Base-by-base conservation (phyloP, 2,329 filamentous ascomycete species). In the Hypomyces rosellus region DNA sequence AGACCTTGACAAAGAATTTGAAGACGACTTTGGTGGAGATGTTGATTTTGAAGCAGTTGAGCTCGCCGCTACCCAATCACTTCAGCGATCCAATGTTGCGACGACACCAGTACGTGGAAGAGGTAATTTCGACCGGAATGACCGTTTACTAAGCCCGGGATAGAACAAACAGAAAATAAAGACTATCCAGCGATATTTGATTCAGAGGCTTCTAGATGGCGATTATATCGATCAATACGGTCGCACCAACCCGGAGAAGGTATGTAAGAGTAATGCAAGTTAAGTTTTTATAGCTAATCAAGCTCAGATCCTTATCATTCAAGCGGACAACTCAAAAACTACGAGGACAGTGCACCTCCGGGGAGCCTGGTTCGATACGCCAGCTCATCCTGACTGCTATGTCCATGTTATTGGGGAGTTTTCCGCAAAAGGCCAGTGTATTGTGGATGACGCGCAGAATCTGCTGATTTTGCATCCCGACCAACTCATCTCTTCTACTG, bases 381-480 rank as follows among this genome's bases (percentile, higher is more conserved):
- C 86, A 30, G 89, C 86, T 37, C 84, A 81, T 34, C 74, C 80
- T 40, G 85, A 86, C 33, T 83, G 87, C 1, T 92, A 87, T 63
- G 84, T 97, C 38, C 91, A 99, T 65, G 75, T 99, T 51, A 89
- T 95, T 55, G 91, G 91, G 30, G 71, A 80, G 3, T 96, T 95
- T 60, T 78, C 85, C 51, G 58, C 69, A 1, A 76, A 72, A 14
- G 88, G 88, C 2, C 82, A 85, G 64, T 95, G 91, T 64, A 71
- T 95, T 43, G 78, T 97, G 55, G 87, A 95, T 63, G 89, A 97
- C 65, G 75, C 79, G 3, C 77, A 85, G 45, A 89, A 91, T 60
- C 86, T 97, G 67, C 73, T 99, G 46, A 90, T 99, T 51, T 72
- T 99, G 13, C 91, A 99, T 62, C 93, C 93, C 0, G 93, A 99